Base-by-base conservation (phyloP, 306 rosid genomes). In the Myrica gale region DNA sequence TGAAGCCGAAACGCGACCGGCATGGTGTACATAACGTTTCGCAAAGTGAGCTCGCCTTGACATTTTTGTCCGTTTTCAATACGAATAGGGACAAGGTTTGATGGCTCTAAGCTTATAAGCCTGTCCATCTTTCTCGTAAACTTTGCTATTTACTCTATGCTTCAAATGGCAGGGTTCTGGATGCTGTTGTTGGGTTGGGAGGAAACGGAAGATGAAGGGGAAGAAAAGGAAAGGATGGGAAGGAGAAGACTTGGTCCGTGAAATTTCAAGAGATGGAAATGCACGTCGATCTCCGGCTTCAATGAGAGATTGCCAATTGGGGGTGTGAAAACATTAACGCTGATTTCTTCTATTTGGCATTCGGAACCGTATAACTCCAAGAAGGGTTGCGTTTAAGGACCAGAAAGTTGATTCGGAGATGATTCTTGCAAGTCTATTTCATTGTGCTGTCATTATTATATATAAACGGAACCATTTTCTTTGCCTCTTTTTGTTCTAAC, bases 21-120 rank as follows among this genome's bases (percentile, higher is more conserved):
- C 98, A 93, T 91, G 13, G 98, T 93, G 84, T 91, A 85, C 98
- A 93, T 93, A 42, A 93, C 98, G 48, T 93, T 93, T 62, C 88
- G 82, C 39, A 93, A 62, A 43, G 90, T 88, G 4, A 91, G 78
- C 7, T 46, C 71, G 48, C 97, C 97, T 6, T 69, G 72, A 26
- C 93, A 91, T 80, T 83, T 93, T 32, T 84, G 88, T 0, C 87
- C 85, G 0, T 79, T 72, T 68, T 93, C 98, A 15, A 93, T 82
- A 1, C 87, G 82, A 12, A 93, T 86, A 0, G 89, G 69, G 39
- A 88, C 85, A 2, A 82, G 26, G 87, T 81, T 91, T 63, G 97
- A 93, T 47, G 98, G 97, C 15, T 93, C 98, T 78, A 93, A 68
- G 83, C 79, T 87, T 72, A 91, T 88, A 76, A 93, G 93, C 78